Evolutionary conservation across 306 rosid species (phyloP).

Genomic region (Fragaria vesca): DNA sequence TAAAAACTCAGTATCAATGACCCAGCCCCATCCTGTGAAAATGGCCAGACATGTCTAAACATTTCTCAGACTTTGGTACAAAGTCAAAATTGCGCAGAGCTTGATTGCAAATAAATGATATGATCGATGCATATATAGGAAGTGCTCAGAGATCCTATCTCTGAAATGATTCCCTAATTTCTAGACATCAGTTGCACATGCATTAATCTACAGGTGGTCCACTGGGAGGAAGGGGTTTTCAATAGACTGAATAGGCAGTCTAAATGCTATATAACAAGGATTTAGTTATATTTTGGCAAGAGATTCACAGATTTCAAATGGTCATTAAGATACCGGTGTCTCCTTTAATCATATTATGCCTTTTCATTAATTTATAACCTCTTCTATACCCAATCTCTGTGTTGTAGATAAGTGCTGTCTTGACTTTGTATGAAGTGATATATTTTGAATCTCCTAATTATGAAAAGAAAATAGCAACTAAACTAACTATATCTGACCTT

Average conservation of each 20-base stretch:
- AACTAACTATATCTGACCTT: conserved; percentile 55
- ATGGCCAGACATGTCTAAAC: conserved; percentile 45
- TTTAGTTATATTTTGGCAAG: neutral
- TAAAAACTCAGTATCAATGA: conserved; percentile 54
- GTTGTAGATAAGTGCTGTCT: neutral
- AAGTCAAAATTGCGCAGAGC: conserved; percentile 15
- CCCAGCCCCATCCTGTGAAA: conserved; percentile 32
- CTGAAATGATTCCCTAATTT: neutral
- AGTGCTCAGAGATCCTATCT: neutral
- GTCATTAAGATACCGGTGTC: neutral
- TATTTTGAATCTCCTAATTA: conserved; percentile 2
- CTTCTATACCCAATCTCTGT: neutral
- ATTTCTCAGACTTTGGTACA: conserved; percentile 32
- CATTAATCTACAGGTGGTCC: neutral
- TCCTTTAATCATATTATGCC: neutral
- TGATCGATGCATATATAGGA: neutral
- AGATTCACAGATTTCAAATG: neutral
- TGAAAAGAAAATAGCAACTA: conserved; percentile 5
- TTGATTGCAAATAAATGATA: conserved; percentile 20
- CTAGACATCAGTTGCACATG: conserved; percentile 8
- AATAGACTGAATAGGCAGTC: neutral
- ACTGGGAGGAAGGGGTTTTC: conserved; percentile 1
- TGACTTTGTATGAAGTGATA: neutral
- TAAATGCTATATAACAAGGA: neutral
- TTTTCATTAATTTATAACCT: neutral